Evolutionary conservation across 495 filamentous ascomycete genomes (phyloP).

Genomic region (Aspergillus olivimuriae): DNA sequence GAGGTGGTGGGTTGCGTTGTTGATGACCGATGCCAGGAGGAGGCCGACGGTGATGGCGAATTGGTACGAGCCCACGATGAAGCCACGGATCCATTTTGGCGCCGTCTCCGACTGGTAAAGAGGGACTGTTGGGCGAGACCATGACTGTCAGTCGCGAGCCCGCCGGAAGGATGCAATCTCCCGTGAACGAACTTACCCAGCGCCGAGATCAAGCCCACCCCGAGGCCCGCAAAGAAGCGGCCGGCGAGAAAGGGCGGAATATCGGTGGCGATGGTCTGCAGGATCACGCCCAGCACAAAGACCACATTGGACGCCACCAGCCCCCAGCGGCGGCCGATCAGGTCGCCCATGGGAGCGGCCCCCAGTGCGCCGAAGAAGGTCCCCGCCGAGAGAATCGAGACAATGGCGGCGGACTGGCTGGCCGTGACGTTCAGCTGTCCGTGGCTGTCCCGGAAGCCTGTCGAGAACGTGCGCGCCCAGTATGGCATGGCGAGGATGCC

Average conservation of each 20-base stretch:
- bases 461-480: background rate
- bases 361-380: background rate
- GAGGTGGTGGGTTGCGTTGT: background rate
- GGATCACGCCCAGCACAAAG: background rate
- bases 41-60: background rate
- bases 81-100: slow-evolving; percentile 1
- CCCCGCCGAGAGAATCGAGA: background rate
- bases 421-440: background rate
- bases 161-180: background rate
- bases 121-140: background rate
- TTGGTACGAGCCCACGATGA: slow-evolving; percentile 1
- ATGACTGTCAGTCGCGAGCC: background rate
- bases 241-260: slow-evolving; percentile 1
- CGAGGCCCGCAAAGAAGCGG: background rate
- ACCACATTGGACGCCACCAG: background rate
- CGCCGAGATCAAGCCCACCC: background rate
- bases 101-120: background rate
- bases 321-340: background rate
- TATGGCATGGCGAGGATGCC: background rate
- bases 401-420: background rate
- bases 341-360: background rate
- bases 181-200: background rate
- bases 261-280: background rate
- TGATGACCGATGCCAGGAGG: background rate
- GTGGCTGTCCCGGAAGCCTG: background rate